Base-by-base conservation (phyloP, 345 rosid species). In the Cardiospermum halicacabum region DNA sequence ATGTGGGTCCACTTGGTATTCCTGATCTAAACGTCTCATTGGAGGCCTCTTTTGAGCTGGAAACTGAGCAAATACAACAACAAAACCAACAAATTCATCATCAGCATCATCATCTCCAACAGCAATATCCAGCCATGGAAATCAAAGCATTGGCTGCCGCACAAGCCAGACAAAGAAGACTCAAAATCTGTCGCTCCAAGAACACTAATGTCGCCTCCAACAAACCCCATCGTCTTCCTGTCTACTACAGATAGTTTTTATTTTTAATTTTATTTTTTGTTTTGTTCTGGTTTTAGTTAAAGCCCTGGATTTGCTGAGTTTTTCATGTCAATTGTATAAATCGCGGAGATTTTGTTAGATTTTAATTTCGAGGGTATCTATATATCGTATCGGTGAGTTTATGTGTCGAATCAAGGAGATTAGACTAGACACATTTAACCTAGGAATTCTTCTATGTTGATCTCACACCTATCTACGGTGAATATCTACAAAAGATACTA, bases 141-240 rank as follows among this genome's bases (percentile, higher is more conserved):
- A 56, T 5, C 2, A 77, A 25, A 61, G 72, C 62, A 5, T 42
- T 53, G 53, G 76, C 82, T 28, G 80, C 82, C 25, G 80, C 82
- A 13, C 24, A 60, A 12, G 85, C 80, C 15, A 75, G 82, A 48
- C 77, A 54, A 4, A 70, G 56, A 21, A 80, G 84, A 70, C 77
- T 26, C 65, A 67, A 42, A 30, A 75, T 72, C 49, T 72, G 73
- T 61, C 54, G 66, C 53, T 43, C 67, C 1, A 78, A 77, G 73
- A 60, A 55, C 32, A 18, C 22, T 26, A 34, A 4, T 62, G 11
- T 47, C 16, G 7, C 53, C 16, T 4, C 32, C 19, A 66, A 4
- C 11, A 70, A 40, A 60, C 26, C 49, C n/a, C n/a, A n/a, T 30
- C 75, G 75, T 18, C 5, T 32, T 12, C 48, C 62, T 8, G 3